phyloP scores from a whole-genome alignment of 148 eudicot genomes.

The Silene conica region DNA sequence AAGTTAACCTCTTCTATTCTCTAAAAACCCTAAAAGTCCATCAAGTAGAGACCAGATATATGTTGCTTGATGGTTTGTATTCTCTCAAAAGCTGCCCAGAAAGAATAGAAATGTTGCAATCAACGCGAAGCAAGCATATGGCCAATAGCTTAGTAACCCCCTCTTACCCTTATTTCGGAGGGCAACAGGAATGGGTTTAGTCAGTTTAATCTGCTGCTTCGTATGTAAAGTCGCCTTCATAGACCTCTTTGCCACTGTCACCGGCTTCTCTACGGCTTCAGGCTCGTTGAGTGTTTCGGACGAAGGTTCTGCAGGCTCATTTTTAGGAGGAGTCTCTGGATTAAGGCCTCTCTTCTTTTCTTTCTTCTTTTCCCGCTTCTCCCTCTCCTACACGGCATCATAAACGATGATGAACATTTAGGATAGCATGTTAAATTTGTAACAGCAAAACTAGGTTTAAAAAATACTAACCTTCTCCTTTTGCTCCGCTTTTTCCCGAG shows the following conservation, averaged over 20 bases:
- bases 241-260: constrained; percentile 33
- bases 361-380: constrained; percentile 6
- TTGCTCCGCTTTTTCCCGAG: constrained; percentile 78
- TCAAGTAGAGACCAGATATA: too few relatives aligned
- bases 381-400: neutral
- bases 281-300: constrained; percentile 34
- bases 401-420: neutral
- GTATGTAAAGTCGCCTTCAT: constrained; percentile 32
- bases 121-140: constrained; percentile 30
- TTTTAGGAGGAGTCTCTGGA: constrained; percentile 29
- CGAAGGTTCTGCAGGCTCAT: constrained; percentile 36
- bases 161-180: constrained; percentile 64
- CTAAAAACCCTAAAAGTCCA: too few relatives aligned
- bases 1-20: too few relatives aligned
- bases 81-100: constrained; percentile 44
- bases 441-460: too few relatives aligned
- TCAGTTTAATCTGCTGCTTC: constrained; percentile 57
- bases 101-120: constrained; percentile 41
- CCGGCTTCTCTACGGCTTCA: constrained; percentile 37
- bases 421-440: too few relatives aligned
- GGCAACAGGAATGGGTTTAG: constrained; percentile 58
- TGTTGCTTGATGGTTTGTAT: constrained; percentile 5
- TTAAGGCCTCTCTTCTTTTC: constrained; percentile 1
- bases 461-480: constrained; percentile 60
- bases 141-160: constrained; percentile 52